Base-by-base conservation (phyloP, 2,329 filamentous ascomycete species). In the Immersiporthe knoxdaviesiana region DNA sequence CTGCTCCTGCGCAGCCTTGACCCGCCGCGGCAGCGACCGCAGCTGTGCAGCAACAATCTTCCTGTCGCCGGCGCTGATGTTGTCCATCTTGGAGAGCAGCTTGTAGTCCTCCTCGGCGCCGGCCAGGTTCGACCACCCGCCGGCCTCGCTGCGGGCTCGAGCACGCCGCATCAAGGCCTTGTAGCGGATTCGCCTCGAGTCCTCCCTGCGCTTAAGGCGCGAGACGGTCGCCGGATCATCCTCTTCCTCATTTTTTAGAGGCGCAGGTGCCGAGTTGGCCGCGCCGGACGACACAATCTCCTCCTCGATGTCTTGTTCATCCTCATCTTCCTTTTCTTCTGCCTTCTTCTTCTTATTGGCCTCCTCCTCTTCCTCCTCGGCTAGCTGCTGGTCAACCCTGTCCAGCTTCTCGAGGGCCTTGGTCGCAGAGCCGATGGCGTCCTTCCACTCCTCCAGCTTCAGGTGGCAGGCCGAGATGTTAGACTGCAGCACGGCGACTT, bases 401-500 rank as follows among this genome's bases (percentile, higher is more conserved):
- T 91, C 88, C n/a, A 98, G 81, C 0, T 87, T 85, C 14, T 94
- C 90, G 0, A 98, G 77, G 1, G 93, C 90, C 14, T 87, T 84
- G 0, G 89, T 92, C 0, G 94, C 94, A 12, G 88, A 85, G 63
- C 90, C 90, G 58, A 94, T 86, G 12, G 93, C 92, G 39, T 92
- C 89, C 73, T 94, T 93, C 92, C 94, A 97, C 71, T 95, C 90
- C 71, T 90, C 85, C 3, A 97, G 83, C 78, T 97, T 97, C 67
- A 98, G 79, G 75, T 97, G 89, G 77, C 94, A 97, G 12, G 94
- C 95, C 1, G 95, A 88, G 73, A 97, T 91, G 81, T 98, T 98
- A 77, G 92, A 94, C 70, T 91, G 89, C 7, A 98, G 84, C 12
- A 98, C 92, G 35, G 94, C 93, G 72, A 95, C 85, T 74, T 97